A percentile compares a stretch with the other conserved stretches of the same genome.
Evolutionary conservation across 2,329 filamentous ascomycete species (phyloP).

Genomic region (Pestalotiopsis sp.): DNA sequence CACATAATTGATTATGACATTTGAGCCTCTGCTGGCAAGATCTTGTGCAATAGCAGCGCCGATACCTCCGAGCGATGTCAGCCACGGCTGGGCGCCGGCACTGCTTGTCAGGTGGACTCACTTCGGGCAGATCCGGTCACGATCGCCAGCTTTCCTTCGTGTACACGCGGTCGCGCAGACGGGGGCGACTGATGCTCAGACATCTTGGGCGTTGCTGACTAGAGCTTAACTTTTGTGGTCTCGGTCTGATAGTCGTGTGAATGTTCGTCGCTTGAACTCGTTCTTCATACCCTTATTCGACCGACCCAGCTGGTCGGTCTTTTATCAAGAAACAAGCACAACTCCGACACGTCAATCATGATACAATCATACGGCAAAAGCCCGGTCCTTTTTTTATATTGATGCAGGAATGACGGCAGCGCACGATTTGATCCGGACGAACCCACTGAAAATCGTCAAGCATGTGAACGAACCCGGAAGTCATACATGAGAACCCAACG

Average conservation of each 20-base stretch:
- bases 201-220: background rate
- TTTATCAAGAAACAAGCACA: background rate
- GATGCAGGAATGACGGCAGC: background rate
- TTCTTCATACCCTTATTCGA: too few relatives aligned
- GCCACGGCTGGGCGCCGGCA: conserved; percentile 5
- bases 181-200: too few relatives aligned
- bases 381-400: background rate
- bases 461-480: background rate
- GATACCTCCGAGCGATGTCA: conserved; percentile 48
- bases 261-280: background rate
- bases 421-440: too few relatives aligned
- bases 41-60: conserved; percentile 60
- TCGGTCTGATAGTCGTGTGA: background rate
- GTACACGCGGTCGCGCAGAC: conserved; percentile 17
- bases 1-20: conserved; percentile 62
- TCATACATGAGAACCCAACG: too few relatives aligned
- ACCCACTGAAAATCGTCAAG: background rate
- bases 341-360: background rate
- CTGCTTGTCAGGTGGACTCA: conserved; percentile 25
- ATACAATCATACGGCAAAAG: background rate
- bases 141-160: conserved; percentile 51
- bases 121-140: conserved; percentile 55
- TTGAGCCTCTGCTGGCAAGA: conserved; percentile 62
- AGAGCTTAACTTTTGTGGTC: background rate
- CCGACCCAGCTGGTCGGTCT: background rate